A percentile compares a stretch with the other conserved stretches of the same genome.
phyloP scores from a whole-genome alignment of 345 rosid species.

The Carallia brachiata region DNA sequence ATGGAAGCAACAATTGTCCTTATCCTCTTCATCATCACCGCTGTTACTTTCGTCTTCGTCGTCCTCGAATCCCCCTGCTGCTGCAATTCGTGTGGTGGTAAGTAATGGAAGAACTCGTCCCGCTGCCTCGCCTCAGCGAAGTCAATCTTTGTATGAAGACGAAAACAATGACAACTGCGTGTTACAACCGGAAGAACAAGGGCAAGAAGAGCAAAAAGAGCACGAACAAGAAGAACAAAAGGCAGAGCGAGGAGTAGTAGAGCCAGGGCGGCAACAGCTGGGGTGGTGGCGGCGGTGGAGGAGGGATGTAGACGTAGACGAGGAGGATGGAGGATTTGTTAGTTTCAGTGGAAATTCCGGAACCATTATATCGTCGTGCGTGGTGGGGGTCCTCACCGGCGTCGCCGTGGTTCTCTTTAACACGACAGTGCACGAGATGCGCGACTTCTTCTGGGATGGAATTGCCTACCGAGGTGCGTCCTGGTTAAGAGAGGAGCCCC shows the following conservation, averaged over 20 bases:
- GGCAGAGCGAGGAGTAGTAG: neutral
- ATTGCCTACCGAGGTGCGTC: constrained; percentile 82
- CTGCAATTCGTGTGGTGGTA: too few relatives aligned
- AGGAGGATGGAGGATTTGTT: neutral
- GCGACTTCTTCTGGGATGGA: constrained; percentile 89
- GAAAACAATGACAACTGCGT: too few relatives aligned
- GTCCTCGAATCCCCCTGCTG: too few relatives aligned
- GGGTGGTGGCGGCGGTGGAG: neutral
- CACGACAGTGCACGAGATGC: constrained; percentile 63
- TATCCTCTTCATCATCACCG: too few relatives aligned
- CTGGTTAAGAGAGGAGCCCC: constrained; percentile 75
- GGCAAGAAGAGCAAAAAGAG: neutral
- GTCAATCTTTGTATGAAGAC: too few relatives aligned
- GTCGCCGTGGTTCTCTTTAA: constrained; percentile 77
- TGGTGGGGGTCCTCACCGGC: constrained; percentile 78
- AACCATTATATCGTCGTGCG: constrained; percentile 52
- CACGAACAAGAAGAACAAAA: too few relatives aligned
- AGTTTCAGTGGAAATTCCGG: constrained; percentile 24
- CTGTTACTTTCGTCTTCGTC: too few relatives aligned
- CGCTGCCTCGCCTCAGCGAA: too few relatives aligned
- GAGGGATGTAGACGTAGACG: neutral
- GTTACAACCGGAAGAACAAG: too few relatives aligned
- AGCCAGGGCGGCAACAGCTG: neutral
- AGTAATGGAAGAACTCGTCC: too few relatives aligned
- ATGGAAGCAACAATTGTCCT: too few relatives aligned